Percentiles rank a stretch among this genome's conserved stretches.
Conservation (phyloP, 805 yeast genomes). For the Starmerella apis region DNA sequence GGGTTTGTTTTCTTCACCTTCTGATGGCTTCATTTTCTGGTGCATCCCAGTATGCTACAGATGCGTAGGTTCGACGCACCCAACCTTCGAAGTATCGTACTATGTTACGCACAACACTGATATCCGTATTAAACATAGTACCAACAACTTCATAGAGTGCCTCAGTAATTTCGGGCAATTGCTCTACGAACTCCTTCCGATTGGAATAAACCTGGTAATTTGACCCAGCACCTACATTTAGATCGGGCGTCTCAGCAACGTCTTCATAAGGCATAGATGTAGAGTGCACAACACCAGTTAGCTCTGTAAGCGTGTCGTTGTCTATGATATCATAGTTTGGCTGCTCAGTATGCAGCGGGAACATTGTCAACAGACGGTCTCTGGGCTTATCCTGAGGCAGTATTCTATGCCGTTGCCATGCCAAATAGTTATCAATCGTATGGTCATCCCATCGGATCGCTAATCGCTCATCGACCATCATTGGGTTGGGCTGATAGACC, state of each 20-base stretch:
- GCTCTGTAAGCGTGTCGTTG: constrained; percentile 12
- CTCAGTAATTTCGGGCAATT: constrained; percentile 14
- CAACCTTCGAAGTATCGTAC: constrained; percentile 12
- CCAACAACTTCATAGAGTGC: constrained; percentile 7
- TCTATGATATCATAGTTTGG: not conserved
- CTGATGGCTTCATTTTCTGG: not conserved
- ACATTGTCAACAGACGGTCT: constrained; percentile 21
- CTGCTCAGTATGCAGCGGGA: constrained; percentile 18
- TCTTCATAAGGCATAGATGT: not conserved
- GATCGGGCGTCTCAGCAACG: not conserved
- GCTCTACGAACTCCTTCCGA: constrained; percentile 3
- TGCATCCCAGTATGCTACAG: not conserved
- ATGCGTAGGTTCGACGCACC: not conserved
- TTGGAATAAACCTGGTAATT: constrained; percentile 5
- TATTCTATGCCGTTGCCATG: constrained; percentile 36
- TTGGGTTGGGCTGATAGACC: constrained; percentile 22
- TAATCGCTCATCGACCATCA: constrained; percentile 31
- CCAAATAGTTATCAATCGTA: constrained; percentile 40
- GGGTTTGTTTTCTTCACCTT: too few species aligned
- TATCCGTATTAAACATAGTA: constrained; percentile 4
- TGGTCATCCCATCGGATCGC: constrained; percentile 42
- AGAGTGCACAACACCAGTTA: constrained; percentile 9
- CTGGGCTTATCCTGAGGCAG: not conserved
- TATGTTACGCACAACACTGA: not conserved
- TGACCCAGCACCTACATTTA: constrained; percentile 1